Conservation (phyloP, 129 eudicot species). For the Daucus carota region DH1_v3.0 NC_030387.2:35539001-35539500, state of each 20-base stretch:
- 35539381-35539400: constrained; percentile 67
- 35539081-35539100: neutral
- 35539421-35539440: constrained; percentile 97
- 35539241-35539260: constrained; percentile 9
- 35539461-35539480: constrained; percentile 61
- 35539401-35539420: constrained; percentile 66
- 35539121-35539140: neutral
- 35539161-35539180: neutral
- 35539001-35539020: neutral
- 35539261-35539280: constrained; percentile 35
- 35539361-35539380: constrained; percentile 92
- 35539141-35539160: neutral
- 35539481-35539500: constrained; percentile 89
- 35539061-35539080: neutral
- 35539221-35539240: neutral
- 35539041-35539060: neutral
- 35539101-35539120: constrained; percentile 6
- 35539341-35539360: constrained; percentile 67
- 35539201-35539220: neutral
- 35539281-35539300: neutral
- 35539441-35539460: constrained; percentile 90
- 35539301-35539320: neutral
- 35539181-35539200: neutral
- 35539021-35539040: neutral
- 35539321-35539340: constrained; percentile 39